These are phyloP conservation scores for Triticum turgidum DNA, from an alignment of 176 grass and related monocot genomes.

Conservation along the genomic window DNA sequence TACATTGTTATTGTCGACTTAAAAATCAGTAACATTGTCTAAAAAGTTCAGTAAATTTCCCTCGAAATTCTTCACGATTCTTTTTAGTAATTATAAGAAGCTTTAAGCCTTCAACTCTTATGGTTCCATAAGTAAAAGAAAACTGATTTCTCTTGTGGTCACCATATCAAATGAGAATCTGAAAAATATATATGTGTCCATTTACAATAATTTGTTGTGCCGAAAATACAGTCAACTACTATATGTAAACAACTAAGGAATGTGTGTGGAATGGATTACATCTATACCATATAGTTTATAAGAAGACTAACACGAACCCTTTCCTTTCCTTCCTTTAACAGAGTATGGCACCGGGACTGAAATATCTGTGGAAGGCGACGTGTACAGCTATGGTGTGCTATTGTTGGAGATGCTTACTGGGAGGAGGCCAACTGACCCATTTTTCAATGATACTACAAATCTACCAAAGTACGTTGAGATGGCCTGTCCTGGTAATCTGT, in stretches of 20 bases:
- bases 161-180: too few species aligned
- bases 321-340: not conserved
- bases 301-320: not conserved
- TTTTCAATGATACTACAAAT: slow-evolving; percentile 4
- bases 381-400: slow-evolving; percentile 38
- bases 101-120: too few species aligned
- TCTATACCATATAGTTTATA: not conserved
- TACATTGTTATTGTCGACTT: too few species aligned
- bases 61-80: too few species aligned
- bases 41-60: too few species aligned
- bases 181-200: too few species aligned
- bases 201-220: not conserved
- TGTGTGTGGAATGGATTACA: not conserved
- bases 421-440: slow-evolving; percentile 14
- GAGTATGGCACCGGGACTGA: slow-evolving; percentile 22
- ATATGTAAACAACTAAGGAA: not conserved
- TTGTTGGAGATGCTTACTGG: slow-evolving; percentile 37
- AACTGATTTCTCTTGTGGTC: too few species aligned
- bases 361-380: slow-evolving; percentile 28
- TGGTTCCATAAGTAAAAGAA: too few species aligned
- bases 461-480: slow-evolving; percentile 18
- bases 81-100: too few species aligned
- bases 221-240: too few species aligned
- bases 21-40: too few species aligned
- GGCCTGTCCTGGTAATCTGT: slow-evolving; percentile 18